Evolutionary conservation across 2,329 filamentous ascomycete genomes (phyloP), one percentile per base, ranked within the genome.

Genomic region (Talaromyces sp.): DNA sequence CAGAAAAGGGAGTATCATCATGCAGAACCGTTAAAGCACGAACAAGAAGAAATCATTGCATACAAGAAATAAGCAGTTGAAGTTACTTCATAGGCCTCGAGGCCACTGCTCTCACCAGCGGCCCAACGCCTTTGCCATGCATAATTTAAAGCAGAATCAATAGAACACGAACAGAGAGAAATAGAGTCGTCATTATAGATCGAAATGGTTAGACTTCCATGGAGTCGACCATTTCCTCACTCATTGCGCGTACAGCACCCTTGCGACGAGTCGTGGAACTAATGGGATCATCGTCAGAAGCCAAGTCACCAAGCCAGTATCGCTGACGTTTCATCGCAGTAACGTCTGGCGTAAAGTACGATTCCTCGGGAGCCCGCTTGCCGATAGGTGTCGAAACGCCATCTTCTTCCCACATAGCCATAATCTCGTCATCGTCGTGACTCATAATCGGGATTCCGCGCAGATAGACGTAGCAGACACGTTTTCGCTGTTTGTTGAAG

Each of bases 401-500:
- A 64, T 82, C 54, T 62, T 82, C 52, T 37, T 82, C 52, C 39
- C 82, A 76, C 61, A 57, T 64, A 11, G 39, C 61, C 49, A 73
- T 59, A 59, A 59, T 31, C 14, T 59, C 56, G 13, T 59, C 56
- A 31, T 59, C 69, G 83, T 90, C 73, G 90, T 88, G 70, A 90
- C 89, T 66, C 87, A 94, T 74, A 8, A 81, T 80, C n/a, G 80
- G 82, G 54, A 97, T 87, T n/a, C 92, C 93, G 67, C 94, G 90
- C 54, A 97, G 86, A 73, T 97, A 96, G 54, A 99, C 82, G 76
- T 99, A 99, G 67, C 92, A 93, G 19, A 99, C 94, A 49, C 95
- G 88, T 82, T 98, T 98, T 74, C 90, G 86, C 31, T 89, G 84
- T 73, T 94, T 94, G 83, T 96, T 97, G 85, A 97, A 98, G 78